These are phyloP conservation scores for Xylaria sp. DNA, from an alignment of 2,329 filamentous ascomycete genomes.

Conservation along the genomic window DNA sequence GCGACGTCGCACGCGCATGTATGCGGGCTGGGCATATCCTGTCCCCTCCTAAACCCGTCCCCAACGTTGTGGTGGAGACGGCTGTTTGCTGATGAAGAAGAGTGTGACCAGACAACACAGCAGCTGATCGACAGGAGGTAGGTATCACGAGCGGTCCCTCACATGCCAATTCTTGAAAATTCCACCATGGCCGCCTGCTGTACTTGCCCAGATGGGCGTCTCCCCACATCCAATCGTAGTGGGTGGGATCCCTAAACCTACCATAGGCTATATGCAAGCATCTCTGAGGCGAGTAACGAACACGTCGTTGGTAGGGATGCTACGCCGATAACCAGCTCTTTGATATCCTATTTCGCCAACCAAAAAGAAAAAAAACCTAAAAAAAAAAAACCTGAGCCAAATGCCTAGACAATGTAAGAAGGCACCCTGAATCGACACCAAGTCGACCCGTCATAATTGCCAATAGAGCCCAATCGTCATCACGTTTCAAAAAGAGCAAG, in stretches of 20 bases:
- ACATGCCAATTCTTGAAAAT: constrained; percentile 1
- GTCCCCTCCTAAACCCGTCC: neutral
- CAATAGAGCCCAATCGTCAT: neutral
- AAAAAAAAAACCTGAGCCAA: neutral
- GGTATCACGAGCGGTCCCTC: constrained; percentile 30
- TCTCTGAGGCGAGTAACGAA: constrained; percentile 1
- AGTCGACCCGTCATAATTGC: neutral
- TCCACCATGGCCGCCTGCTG: constrained; percentile 3
- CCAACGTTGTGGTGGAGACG: neutral
- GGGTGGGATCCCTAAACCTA: neutral
- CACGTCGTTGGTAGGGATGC: neutral
- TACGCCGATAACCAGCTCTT: neutral
- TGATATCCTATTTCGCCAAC: constrained; percentile 15
- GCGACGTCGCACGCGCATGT: neutral
- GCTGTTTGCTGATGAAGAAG: neutral
- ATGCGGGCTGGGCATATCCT: constrained; percentile 4
- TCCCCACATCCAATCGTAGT: neutral
- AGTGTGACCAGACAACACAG: constrained; percentile 25
- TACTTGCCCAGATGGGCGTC: constrained; percentile 15
- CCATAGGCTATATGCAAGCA: neutral
- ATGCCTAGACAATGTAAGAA: constrained; percentile 1
- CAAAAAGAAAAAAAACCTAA: neutral
- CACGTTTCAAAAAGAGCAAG: constrained; percentile 4
- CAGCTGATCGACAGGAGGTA: constrained; percentile 27
- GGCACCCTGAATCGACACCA: neutral